phyloP scores from a whole-genome alignment of 202 grass and related monocot species.

The Panicum hallii region DNA sequence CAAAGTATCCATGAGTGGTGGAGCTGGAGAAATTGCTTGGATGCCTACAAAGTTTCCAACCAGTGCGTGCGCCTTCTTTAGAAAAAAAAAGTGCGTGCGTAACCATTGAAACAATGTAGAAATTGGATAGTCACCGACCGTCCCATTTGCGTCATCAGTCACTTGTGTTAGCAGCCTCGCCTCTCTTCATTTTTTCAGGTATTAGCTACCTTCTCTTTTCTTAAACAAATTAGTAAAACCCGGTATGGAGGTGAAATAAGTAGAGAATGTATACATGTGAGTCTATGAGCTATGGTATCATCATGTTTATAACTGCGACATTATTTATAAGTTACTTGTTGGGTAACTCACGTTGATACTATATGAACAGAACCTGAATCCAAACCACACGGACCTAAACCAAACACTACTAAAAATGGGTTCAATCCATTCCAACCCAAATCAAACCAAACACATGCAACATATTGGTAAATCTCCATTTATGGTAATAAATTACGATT shows the following conservation, averaged over 20 bases:
- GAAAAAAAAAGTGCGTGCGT: too few relatives aligned
- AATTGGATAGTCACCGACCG: not conserved
- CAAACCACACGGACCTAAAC: too few relatives aligned
- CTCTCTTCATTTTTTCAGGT: not conserved
- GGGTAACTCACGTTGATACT: not conserved
- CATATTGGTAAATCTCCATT: too few relatives aligned
- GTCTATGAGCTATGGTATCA: not conserved
- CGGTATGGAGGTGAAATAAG: not conserved
- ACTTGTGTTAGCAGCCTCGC: not conserved
- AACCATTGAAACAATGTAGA: not conserved
- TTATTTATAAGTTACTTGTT: not conserved
- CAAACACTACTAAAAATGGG: too few relatives aligned
- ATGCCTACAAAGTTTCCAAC: not conserved
- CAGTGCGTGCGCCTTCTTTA: not conserved
- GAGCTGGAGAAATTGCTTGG: not conserved
- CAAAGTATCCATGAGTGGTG: not conserved
- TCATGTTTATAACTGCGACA: not conserved
- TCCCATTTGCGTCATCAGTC: not conserved
- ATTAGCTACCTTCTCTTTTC: not conserved
- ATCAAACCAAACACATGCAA: too few relatives aligned
- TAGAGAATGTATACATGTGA: not conserved
- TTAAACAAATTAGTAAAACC: not conserved
- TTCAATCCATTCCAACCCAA: too few relatives aligned
- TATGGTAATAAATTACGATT: too few relatives aligned
- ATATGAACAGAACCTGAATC: not conserved